These are phyloP conservation scores for Salix caprea DNA, from an alignment of 345 rosid genomes.

Conservation along the genomic window DNA sequence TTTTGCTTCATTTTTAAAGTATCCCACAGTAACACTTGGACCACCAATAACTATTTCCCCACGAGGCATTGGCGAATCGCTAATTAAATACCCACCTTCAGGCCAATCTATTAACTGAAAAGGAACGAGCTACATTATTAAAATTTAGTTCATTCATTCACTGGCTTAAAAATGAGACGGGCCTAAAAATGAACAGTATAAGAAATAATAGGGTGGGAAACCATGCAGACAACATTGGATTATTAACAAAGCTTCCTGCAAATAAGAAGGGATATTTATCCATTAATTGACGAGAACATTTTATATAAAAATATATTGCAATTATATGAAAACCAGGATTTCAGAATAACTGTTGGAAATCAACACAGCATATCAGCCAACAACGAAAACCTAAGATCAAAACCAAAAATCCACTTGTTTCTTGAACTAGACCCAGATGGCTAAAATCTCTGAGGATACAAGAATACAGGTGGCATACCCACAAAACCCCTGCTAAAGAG, in stretches of 20 bases:
- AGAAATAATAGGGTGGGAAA: not conserved
- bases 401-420: not conserved
- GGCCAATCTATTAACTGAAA: slow-evolving; percentile 95
- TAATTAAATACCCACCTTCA: slow-evolving; percentile 78
- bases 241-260: not conserved
- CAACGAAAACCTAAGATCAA: not conserved
- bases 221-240: not conserved
- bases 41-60: slow-evolving; percentile 98
- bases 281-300: not conserved
- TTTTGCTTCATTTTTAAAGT: slow-evolving; percentile 88
- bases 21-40: slow-evolving; percentile 83
- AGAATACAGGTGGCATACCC: not conserved
- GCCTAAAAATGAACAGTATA: not conserved
- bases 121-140: not conserved
- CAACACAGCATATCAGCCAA: not conserved
- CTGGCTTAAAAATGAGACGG: not conserved
- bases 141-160: not conserved
- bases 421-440: not conserved
- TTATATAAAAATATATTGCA: not conserved
- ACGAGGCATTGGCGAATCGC: slow-evolving; percentile 83
- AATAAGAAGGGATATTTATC: not conserved
- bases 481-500: not conserved
- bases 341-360: not conserved
- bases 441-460: not conserved
- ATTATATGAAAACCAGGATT: not conserved